Evolutionary conservation across 2,329 filamentous ascomycete species (phyloP).

Genomic region (Lachnellula occidentalis): DNA sequence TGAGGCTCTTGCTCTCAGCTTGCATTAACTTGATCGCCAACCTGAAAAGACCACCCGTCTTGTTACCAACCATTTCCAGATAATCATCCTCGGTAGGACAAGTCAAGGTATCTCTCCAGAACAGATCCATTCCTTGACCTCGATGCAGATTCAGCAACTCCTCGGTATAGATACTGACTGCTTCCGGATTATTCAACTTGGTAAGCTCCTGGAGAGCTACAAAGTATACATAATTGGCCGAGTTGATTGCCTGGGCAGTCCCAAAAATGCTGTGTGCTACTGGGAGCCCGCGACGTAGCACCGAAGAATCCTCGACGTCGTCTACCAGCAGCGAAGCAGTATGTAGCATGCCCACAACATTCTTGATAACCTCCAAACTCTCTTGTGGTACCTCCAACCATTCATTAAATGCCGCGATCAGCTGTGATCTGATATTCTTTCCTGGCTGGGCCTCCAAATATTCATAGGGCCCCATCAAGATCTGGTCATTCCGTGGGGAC

Average conservation of each 20-base stretch:
- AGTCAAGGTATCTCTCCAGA: conserved; percentile 80
- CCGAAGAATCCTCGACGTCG: conserved; percentile 79
- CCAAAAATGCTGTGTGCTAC: conserved; percentile 84
- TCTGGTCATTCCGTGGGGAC: conserved; percentile 70
- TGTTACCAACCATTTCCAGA: conserved; percentile 90
- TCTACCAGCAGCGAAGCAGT: conserved; percentile 79
- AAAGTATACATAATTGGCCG: conserved; percentile 87
- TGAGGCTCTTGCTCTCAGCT: conserved; percentile 52
- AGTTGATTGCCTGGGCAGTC: conserved; percentile 83
- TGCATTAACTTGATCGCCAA: conserved; percentile 86
- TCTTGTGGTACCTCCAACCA: conserved; percentile 70
- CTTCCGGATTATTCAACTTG: conserved; percentile 61
- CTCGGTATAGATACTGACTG: conserved; percentile 69
- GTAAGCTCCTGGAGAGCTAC: conserved; percentile 69
- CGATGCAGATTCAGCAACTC: conserved; percentile 80
- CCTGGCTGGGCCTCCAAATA: conserved; percentile 75
- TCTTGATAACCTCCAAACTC: conserved; percentile 68
- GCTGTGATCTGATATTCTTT: conserved; percentile 76
- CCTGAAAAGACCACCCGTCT: conserved; percentile 82
- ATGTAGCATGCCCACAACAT: conserved; percentile 79
- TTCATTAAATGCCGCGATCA: conserved; percentile 75
- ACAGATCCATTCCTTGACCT: conserved; percentile 87
- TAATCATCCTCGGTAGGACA: conserved; percentile 86
- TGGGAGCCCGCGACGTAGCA: conserved; percentile 71
- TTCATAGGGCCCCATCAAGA: conserved; percentile 72